Evolutionary conservation across 805 yeast genomes (phyloP).

Genomic region (Teunomyces tritomae): DNA sequence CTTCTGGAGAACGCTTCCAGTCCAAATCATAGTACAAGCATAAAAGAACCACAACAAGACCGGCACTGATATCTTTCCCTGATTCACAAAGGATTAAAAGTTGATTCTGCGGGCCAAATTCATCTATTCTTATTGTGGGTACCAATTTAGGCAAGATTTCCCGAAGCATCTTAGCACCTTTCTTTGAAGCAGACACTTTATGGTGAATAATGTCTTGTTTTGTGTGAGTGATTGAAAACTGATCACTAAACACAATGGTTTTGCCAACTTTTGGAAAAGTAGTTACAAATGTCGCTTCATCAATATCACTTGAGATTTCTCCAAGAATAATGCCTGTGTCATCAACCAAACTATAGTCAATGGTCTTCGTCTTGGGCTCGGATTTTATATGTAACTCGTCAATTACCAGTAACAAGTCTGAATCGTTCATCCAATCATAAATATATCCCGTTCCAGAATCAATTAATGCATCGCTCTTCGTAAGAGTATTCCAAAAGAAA

Average conservation of each 20-base stretch:
- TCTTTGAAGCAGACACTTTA: constrained; percentile 44
- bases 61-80: constrained; percentile 66
- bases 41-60: constrained; percentile 53
- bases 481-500: constrained; percentile 51
- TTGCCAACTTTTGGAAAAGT: constrained; percentile 5
- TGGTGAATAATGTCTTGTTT: constrained; percentile 11
- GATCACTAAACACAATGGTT: constrained; percentile 26
- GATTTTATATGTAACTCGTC: constrained; percentile 8
- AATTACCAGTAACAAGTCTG: constrained; percentile 17
- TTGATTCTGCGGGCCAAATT: constrained; percentile 1
- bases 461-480: constrained; percentile 13
- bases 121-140: constrained; percentile 11
- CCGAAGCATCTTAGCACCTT: constrained; percentile 64
- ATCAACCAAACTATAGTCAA: neutral
- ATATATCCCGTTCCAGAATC: constrained; percentile 22
- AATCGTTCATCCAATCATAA: constrained; percentile 20
- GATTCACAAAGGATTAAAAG: constrained; percentile 56
- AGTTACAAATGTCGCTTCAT: constrained; percentile 6
- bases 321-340: constrained; percentile 31
- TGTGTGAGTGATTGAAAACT: constrained; percentile 12
- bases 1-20: constrained; percentile 30
- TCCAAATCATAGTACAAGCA: constrained; percentile 41
- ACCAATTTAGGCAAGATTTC: constrained; percentile 44
- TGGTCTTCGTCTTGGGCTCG: neutral
- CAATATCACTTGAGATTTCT: constrained; percentile 14